A percentile compares a stretch with the other conserved stretches of the same genome.
These are phyloP conservation scores for Pichia nakasei DNA, from an alignment of 805 yeast species.

Conservation along the genomic window DNA sequence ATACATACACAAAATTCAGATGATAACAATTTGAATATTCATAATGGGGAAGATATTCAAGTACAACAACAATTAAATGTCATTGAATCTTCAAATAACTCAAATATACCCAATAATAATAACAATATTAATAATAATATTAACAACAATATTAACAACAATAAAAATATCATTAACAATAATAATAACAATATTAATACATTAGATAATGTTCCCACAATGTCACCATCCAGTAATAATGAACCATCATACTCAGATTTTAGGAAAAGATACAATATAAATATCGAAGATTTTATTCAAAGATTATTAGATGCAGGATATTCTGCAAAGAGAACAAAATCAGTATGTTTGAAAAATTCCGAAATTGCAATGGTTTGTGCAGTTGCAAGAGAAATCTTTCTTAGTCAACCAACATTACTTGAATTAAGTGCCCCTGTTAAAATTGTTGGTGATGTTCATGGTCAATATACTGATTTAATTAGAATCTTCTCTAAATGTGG, in stretches of 20 bases:
- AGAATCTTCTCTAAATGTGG: constrained; percentile 94
- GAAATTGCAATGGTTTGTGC: constrained; percentile 85
- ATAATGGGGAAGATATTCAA: too few species aligned
- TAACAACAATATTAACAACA: too few species aligned
- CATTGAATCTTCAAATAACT: neutral
- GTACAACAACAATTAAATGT: neutral
- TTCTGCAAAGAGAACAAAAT: constrained; percentile 85
- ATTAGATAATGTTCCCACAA: neutral
- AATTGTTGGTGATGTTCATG: constrained; percentile 92
- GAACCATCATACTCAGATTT: constrained; percentile 1
- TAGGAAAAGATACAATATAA: constrained; percentile 13
- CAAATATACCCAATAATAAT: neutral
- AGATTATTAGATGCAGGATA: constrained; percentile 92
- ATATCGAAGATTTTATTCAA: constrained; percentile 86
- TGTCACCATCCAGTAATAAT: neutral
- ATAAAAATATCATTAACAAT: neutral
- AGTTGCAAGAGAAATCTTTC: constrained; percentile 78
- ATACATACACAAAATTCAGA: too few species aligned
- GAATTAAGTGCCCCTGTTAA: constrained; percentile 84
- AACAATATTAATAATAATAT: neutral
- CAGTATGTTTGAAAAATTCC: constrained; percentile 79
- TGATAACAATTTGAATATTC: too few species aligned
- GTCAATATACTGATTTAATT: constrained; percentile 87
- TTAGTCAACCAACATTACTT: constrained; percentile 81
- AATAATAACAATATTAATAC: neutral